Base-by-base conservation (phyloP, 208 protist genomes). In the Strigomonas culicis region DNA sequence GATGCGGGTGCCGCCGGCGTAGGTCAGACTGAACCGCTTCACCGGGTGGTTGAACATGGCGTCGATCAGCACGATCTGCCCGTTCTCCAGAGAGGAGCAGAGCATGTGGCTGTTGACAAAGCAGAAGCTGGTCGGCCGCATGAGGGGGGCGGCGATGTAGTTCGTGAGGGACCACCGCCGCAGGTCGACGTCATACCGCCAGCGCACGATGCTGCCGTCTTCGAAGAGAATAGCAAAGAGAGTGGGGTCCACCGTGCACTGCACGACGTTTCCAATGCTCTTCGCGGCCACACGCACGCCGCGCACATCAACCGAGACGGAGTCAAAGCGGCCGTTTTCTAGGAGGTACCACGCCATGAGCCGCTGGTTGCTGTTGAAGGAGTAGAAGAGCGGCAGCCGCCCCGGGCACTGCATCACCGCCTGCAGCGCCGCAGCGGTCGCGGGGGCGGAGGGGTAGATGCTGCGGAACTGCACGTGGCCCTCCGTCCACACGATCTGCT, bases 161-260 rank as follows among this genome's bases (percentile, higher is more conserved):
- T 75, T 68, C 47, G 75, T 61, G 53, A 92, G 53, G 56, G 39
- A 46, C 83, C 85, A 94, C 21, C 84, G 81, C 3, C 79, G 75
- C 30, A 65, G 44, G 28, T 66, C 70, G 11, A 77, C 10, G 41
- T 39, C 60, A 72, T 80, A 94, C 36, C 74, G 70, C 88, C 88
- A 94, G 49, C 83, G 73, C 4, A 68, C 80, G 30, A 94, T 75
- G 25, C 78, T 77, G 53, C 88, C 83, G 59, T 94, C 85, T 43
- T 84, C 71, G 63, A 94, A 90, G 43, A 92, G 75, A 51, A 94
- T 76, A 0, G 75, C 76, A 53, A 94, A 94, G 24, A 72, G 59
- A 47, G 82, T 77, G 19, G 75, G 46, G 58, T 77, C 50, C 19
- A 66, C 46, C 39, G 76, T 70, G 4, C 80, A 90, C 64, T 94